Conservation (phyloP, 176 grass and related monocot species). For the Saccharum spontaneum region DNA sequence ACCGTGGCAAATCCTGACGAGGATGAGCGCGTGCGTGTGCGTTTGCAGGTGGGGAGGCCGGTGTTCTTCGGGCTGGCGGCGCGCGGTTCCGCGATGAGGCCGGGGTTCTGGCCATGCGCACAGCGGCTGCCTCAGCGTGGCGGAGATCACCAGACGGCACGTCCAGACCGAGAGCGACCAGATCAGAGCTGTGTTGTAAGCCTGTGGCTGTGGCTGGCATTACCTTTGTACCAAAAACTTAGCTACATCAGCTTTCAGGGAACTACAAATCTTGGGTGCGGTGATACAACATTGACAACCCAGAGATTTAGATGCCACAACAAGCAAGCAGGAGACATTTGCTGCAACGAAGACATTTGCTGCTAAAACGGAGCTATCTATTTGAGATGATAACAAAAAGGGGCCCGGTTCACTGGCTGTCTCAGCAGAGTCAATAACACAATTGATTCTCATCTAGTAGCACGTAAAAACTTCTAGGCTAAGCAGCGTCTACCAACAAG, state of each 20-base stretch:
- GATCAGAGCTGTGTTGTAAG: conserved; percentile 48
- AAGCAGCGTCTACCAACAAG: conserved; percentile 32
- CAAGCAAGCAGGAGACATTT: background rate
- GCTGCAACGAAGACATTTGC: background rate
- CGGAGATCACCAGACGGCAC: conserved; percentile 52
- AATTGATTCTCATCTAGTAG: conserved; percentile 33
- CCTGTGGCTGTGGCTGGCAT: too few species aligned
- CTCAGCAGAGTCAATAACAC: conserved; percentile 37
- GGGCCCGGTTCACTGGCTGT: background rate
- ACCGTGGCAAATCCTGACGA: too few species aligned
- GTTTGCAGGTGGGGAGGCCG: conserved; percentile 44
- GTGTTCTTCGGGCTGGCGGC: conserved; percentile 74
- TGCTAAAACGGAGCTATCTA: conserved; percentile 40
- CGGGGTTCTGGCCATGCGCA: conserved; percentile 70
- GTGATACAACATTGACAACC: too few species aligned
- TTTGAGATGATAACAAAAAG: conserved; percentile 6
- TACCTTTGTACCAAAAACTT: too few species aligned
- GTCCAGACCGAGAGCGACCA: conserved; percentile 50
- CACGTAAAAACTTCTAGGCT: conserved; percentile 18
- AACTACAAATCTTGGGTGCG: too few species aligned
- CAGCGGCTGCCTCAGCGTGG: conserved; percentile 56
- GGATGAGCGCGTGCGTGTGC: background rate
- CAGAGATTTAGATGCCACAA: too few species aligned
- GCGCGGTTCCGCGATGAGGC: conserved; percentile 41
- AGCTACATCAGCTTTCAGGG: too few species aligned